Percentiles rank a stretch among this genome's conserved stretches.
Evolutionary conservation across 441 rosid genomes (phyloP).

Genomic region (Pelargonium cotyledonis): DNA sequence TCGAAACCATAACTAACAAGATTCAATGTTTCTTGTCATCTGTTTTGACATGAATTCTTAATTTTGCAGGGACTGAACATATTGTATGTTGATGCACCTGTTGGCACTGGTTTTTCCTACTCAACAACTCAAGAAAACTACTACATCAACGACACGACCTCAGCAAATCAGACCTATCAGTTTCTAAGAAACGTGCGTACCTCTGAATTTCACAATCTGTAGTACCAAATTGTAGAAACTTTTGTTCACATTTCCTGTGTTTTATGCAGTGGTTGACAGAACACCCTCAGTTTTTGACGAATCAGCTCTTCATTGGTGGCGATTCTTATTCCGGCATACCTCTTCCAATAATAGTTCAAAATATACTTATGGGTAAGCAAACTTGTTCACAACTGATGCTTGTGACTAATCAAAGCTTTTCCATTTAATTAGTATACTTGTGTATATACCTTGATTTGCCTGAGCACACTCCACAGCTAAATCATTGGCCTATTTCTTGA

Average conservation of each 20-base stretch:
- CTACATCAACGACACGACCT: constrained; percentile 20
- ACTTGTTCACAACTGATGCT: neutral
- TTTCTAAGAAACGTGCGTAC: constrained; percentile 26
- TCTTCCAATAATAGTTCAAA: constrained; percentile 16
- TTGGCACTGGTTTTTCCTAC: constrained; percentile 37
- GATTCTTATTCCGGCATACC: constrained; percentile 49
- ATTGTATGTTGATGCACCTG: constrained; percentile 32
- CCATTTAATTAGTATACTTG: too few relatives aligned
- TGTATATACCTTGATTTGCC: constrained; percentile 45
- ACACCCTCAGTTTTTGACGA: constrained; percentile 44
- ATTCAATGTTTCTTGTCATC: neutral
- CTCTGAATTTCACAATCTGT: neutral
- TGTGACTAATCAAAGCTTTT: neutral
- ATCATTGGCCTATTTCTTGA: constrained; percentile 56
- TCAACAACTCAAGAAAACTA: constrained; percentile 26
- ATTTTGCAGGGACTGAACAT: constrained; percentile 25
- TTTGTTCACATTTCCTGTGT: neutral
- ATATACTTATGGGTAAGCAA: neutral
- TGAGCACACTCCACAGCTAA: constrained; percentile 47
- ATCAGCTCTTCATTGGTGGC: constrained; percentile 55
- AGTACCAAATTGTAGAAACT: neutral
- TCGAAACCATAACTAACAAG: neutral
- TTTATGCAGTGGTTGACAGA: constrained; percentile 52
- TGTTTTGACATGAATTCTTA: neutral
- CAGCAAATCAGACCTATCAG: constrained; percentile 18